These are phyloP conservation scores for Trichoderma erinaceum DNA, from an alignment of 495 filamentous ascomycete species.

Conservation along the genomic window DNA sequence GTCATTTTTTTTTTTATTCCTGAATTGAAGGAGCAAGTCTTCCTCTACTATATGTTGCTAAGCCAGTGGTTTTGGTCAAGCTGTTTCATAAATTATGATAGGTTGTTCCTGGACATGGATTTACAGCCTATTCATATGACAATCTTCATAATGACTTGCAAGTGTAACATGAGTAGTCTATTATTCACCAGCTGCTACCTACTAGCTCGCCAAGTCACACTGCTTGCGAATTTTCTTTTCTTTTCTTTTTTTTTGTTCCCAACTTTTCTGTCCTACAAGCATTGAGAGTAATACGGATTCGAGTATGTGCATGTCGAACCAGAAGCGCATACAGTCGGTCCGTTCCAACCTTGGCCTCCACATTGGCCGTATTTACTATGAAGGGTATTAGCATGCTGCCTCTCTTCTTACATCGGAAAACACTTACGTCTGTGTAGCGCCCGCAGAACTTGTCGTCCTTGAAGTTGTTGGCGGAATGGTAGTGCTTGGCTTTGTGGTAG, in stretches of 20 bases:
- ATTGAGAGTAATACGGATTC: slow-evolving; percentile 40
- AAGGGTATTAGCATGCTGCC: background rate
- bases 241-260: background rate
- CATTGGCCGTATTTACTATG: slow-evolving; percentile 37
- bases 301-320: slow-evolving; percentile 31
- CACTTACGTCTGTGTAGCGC: background rate
- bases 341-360: slow-evolving; percentile 37
- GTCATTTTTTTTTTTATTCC: too few relatives aligned
- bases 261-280: slow-evolving; percentile 22
- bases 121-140: too few relatives aligned
- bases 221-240: background rate
- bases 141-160: too few relatives aligned
- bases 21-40: too few relatives aligned
- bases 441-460: background rate
- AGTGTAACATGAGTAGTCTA: too few relatives aligned
- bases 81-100: too few relatives aligned
- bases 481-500: slow-evolving; percentile 9
- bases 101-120: too few relatives aligned
- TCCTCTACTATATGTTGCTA: too few relatives aligned
- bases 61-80: too few relatives aligned
- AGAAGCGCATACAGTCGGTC: slow-evolving; percentile 32
- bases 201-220: too few relatives aligned
- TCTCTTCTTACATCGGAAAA: background rate
- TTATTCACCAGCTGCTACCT: too few relatives aligned
- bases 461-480: slow-evolving; percentile 7